Conservation (phyloP, 2,329 filamentous ascomycete species). For the Monascus ruber region DNA sequence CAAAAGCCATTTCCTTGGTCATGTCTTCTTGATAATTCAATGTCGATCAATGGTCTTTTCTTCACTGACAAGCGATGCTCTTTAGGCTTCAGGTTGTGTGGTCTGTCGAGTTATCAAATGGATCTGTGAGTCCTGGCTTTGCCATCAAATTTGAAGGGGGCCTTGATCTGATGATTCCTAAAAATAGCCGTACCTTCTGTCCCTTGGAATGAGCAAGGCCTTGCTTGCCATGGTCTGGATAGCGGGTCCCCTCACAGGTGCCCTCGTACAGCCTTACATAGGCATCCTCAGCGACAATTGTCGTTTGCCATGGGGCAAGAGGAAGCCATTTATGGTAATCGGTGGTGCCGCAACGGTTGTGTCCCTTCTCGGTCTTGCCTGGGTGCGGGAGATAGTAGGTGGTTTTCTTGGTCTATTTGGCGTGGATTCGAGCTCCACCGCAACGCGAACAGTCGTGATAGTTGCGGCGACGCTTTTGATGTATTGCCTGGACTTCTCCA, state of each 20-base stretch:
- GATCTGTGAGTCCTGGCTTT: constrained; percentile 46
- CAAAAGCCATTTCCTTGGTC: too few relatives aligned
- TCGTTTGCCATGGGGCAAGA: constrained; percentile 61
- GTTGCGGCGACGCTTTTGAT: constrained; percentile 73
- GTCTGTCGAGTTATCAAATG: constrained; percentile 90
- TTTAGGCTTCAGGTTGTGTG: constrained; percentile 76
- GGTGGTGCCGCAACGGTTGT: constrained; percentile 57
- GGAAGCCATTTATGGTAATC: constrained; percentile 69
- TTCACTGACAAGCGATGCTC: neutral
- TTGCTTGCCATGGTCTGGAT: constrained; percentile 78
- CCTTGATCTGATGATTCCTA: neutral
- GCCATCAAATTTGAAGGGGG: neutral
- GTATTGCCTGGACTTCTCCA: constrained; percentile 84
- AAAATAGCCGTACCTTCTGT: constrained; percentile 58
- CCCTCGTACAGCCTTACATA: constrained; percentile 70
- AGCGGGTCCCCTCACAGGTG: constrained; percentile 66
- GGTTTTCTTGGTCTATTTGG: constrained; percentile 60
- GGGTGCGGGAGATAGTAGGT: constrained; percentile 61
- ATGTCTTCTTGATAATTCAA: neutral
- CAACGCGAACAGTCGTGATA: constrained; percentile 57
- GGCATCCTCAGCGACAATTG: constrained; percentile 73
- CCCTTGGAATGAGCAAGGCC: constrained; percentile 71
- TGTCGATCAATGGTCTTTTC: neutral
- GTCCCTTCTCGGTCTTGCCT: constrained; percentile 59
- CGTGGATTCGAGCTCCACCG: constrained; percentile 51